Base-by-base conservation (phyloP, 495 filamentous ascomycete genomes). In the Rusavskia elegans region DNA sequence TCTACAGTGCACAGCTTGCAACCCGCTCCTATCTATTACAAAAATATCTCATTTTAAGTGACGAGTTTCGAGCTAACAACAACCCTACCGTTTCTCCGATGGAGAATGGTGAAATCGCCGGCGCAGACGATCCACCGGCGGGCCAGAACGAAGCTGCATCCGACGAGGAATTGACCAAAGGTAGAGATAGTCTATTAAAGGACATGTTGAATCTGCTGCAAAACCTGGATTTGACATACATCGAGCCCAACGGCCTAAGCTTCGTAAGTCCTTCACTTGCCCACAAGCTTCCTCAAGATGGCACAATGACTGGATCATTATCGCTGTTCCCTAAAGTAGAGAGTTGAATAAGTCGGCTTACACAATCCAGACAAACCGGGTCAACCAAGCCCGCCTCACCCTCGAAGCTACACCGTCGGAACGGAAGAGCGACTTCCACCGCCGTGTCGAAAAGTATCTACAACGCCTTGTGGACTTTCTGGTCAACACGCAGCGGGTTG, bases 21-120 rank as follows among this genome's bases (percentile, higher is more conserved):
- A 88, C 84, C 2, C 75, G 87, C 20, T 86, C 82, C 0, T 87
- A 82, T 59, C 73, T 87, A n/a, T 82, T 90, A 2, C 84, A 93
- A 55, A 85, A 84, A 57, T 92, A 87, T 59, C 83, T 80, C 64
- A 78, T 71, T 57, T 68, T 84, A 0, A 76, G 75, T 45, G 78
- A 84, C 38, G 73, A 73, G 6, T 74, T 5, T 29, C 19, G 21
- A 74, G 20, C 20, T n/a, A 42, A 21, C 39, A 42, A 17, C 20
- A 21, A 21, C n/a, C 20, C 14, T 11, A 10, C 7, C 39, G 39
- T 4, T 42, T 8, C n/a, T 17, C 10, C 11, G 7, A 42, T 17
- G 1, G 14, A 42, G 7, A 21, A 19, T 42, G 39, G 10, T 17
- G 39, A 21, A 19, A 42, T 5, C 5, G 14, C n/a, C n/a, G 39